A percentile compares a stretch with the other conserved stretches of the same genome.
Conservation (phyloP, 768 basidiomycete species). For the Serendipita sp. region DNA sequence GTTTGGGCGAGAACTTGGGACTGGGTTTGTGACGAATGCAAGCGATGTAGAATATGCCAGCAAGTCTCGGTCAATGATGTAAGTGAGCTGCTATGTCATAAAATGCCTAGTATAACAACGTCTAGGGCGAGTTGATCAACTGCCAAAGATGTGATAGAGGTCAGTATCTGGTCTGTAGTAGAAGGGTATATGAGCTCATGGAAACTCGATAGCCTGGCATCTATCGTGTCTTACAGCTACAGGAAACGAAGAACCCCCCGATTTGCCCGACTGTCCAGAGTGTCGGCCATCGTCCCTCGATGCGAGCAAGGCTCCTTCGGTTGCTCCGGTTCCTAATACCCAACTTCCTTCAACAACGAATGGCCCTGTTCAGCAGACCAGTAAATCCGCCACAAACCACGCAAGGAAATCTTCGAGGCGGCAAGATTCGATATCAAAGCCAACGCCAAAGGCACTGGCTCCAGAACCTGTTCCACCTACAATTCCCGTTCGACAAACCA, state of each 20-base stretch:
- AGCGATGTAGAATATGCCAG: slow-evolving; percentile 6
- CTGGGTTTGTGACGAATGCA: slow-evolving; percentile 8
- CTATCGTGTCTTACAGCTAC: slow-evolving; percentile 1
- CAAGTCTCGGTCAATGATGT: background rate
- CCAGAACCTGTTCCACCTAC: no score
- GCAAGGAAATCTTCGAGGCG: background rate
- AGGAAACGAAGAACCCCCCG: background rate
- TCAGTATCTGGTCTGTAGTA: background rate
- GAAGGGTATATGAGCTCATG: background rate
- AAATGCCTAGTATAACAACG: background rate
- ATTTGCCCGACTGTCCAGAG: slow-evolving; percentile 4
- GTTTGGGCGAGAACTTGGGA: background rate
- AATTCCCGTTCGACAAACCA: no score
- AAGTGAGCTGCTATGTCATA: background rate
- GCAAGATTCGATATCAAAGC: slow-evolving; percentile 10
- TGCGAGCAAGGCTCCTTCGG: background rate
- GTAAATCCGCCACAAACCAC: background rate
- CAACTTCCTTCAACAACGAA: background rate
- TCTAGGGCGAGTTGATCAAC: background rate
- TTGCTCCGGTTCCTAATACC: background rate
- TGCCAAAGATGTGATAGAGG: slow-evolving; percentile 7
- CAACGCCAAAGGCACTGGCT: background rate
- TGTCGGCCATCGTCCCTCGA: background rate
- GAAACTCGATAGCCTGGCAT: background rate
- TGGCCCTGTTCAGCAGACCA: background rate